Evolutionary conservation across 2,329 filamentous ascomycete species (phyloP), one percentile per base, ranked within the genome.

Genomic region (Ceratocystis cubensis): DNA sequence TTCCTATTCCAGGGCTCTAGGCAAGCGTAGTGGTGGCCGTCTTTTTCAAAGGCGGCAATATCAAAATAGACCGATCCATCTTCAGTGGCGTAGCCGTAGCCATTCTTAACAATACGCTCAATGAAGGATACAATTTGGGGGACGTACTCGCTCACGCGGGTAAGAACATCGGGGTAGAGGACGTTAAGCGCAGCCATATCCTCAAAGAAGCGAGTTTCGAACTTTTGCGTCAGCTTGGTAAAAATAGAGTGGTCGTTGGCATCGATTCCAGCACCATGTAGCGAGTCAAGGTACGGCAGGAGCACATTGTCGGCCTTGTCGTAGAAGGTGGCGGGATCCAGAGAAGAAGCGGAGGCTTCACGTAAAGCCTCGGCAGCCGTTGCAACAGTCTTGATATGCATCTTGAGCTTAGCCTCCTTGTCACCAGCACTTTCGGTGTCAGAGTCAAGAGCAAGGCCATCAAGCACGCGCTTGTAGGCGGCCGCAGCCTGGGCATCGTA

Each of bases 41-140:
- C 85, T 70, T 85, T 84, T 74, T 96, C 91, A 72, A 96, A 97
- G 0, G 89, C 84, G 3, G 81, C 79, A 70, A 96, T 96, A 72
- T 96, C 93, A 70, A 96, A 97, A 76, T 96, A 96, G 0, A 97
- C 91, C 0, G 90, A 96, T 0, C 91, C 92, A 71, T 94, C 88
- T 0, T 81, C 77, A 72, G 84, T 81, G 25, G 65, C 67, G 70
- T 97, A 97, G 1, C 87, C 93, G 71, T 92, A 96, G 0, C 89
- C 88, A 73, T 96, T 96, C 64, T 88, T 78, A 25, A 95, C 84
- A 66, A 96, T 89, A 70, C 83, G 85, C 72, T 93, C 83, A 0
- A 96, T 90, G 69, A 96, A 96, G 8, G 82, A 79, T 59, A 89
- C 90, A 72, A 97, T 96, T 72, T 96, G 86, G 0, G 87, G 86